Base-by-base conservation (phyloP, 2,329 filamentous ascomycete species). In the Arthrobotrys conoides region DNA sequence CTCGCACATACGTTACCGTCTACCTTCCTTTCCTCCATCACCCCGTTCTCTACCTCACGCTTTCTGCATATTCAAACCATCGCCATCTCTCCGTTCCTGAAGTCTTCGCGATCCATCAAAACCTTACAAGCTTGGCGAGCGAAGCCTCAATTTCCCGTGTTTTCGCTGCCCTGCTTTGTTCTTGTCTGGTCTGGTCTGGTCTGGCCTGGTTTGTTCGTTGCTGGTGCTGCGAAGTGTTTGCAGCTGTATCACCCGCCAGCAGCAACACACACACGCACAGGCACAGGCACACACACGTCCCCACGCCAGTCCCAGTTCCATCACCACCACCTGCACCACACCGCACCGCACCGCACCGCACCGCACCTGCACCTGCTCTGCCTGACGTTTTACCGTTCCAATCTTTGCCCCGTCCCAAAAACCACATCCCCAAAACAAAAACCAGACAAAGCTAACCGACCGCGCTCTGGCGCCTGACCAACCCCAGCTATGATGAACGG, bases 401-500 rank as follows among this genome's bases (percentile, higher is more conserved):
- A 44, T 10, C 20, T 16, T 24, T 51, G 20, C 24, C 48, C 22
- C 8, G 2, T 14, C 48, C 48, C 53, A 33, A 27, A 66, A 66
- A 49, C 46, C 63, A 22, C 27, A 53, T 51, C 46, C 48, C 63
- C 44, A 38, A n/a, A 53, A 24, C 63, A 27, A 38, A n/a, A 53
- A 24, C 8, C 18, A 24, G 20, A 20, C 14, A 12, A 22, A 44
- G 49, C 67, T 65, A 66, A 66, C 44, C 57, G 24, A 55, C 20
- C 51, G 46, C 61, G 46, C 46, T 53, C 59, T 51, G 63, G 71
- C 71, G 71, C 64, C 46, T 41, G 71, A 44, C 63, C 36, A 16
- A 38, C 48, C 36, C 27, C 68, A 72, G 68, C 68, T 49, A 78
- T 78, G 46, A 78, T 78, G 75, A 78, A 78, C 64, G 75, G 75